Evolutionary conservation across 2,329 filamentous ascomycete genomes (phyloP).

Genomic region (Hypoxylon sp.): DNA sequence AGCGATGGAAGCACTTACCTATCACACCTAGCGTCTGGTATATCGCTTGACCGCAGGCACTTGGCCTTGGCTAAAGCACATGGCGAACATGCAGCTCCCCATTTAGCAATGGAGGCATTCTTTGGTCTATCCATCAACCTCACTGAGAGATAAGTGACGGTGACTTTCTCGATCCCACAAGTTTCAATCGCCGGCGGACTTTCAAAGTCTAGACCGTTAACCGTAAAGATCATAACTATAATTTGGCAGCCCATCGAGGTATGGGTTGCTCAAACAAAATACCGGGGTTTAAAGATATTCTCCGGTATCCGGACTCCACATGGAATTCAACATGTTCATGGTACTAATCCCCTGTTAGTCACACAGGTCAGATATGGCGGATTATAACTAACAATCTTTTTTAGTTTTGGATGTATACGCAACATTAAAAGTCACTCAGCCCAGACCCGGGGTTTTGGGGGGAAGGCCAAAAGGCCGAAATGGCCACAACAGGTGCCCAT

Average conservation of each 20-base stretch:
- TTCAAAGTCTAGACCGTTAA: slow-evolving; percentile 41
- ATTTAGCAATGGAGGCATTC: slow-evolving; percentile 55
- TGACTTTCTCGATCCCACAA: slow-evolving; percentile 9
- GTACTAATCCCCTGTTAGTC: slow-evolving; percentile 17
- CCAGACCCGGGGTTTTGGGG: slow-evolving; percentile 27
- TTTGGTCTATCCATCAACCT: slow-evolving; percentile 49
- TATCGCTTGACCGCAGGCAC: slow-evolving; percentile 61
- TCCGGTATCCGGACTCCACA: slow-evolving; percentile 34
- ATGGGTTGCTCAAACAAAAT: slow-evolving; percentile 14
- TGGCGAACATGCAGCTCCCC: slow-evolving; percentile 65
- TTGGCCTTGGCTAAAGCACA: slow-evolving; percentile 67
- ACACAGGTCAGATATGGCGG: background rate
- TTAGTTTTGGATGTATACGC: slow-evolving; percentile 2
- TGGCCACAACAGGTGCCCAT: background rate
- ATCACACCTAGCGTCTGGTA: slow-evolving; percentile 61
- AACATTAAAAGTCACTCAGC: background rate
- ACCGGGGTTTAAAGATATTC: slow-evolving; percentile 44
- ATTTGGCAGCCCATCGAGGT: slow-evolving; percentile 19
- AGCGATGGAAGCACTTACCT: no score
- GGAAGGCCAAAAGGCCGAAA: slow-evolving; percentile 33
- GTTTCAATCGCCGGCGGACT: slow-evolving; percentile 47
- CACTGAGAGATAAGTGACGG: background rate
- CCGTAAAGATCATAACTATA: slow-evolving; percentile 21
- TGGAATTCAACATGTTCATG: background rate
- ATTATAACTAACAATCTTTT: slow-evolving; percentile 7